phyloP scores from a whole-genome alignment of 2,329 filamentous ascomycete species.

The Lachnellula hyalina region DNA sequence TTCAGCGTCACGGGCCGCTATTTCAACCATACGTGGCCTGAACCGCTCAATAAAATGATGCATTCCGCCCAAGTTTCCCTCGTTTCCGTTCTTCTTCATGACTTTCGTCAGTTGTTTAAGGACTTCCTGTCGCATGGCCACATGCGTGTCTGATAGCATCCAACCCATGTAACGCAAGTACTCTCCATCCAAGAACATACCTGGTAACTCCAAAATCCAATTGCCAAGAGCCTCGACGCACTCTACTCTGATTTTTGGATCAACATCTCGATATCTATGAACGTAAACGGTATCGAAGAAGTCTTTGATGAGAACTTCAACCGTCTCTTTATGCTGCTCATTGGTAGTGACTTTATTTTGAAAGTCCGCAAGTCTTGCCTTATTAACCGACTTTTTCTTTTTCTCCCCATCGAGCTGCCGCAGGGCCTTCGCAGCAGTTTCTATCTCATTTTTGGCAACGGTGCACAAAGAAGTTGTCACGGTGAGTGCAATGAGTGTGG shows the following conservation, averaged over 20 bases:
- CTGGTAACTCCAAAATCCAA: conserved; percentile 83
- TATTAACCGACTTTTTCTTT: conserved; percentile 69
- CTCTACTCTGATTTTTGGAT: conserved; percentile 81
- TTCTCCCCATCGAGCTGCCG: conserved; percentile 75
- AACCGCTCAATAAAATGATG: conserved; percentile 94
- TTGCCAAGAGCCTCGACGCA: conserved; percentile 80
- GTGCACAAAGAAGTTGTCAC: conserved; percentile 74
- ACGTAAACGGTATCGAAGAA: conserved; percentile 92
- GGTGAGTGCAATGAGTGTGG: conserved; percentile 76
- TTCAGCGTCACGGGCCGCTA: conserved; percentile 83
- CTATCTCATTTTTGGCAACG: conserved; percentile 64
- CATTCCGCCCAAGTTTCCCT: conserved; percentile 69
- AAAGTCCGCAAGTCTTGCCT: conserved; percentile 68
- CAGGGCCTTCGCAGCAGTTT: conserved; percentile 68
- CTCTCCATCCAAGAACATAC: conserved; percentile 82
- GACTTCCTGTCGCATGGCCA: conserved; percentile 75
- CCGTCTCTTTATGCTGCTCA: conserved; percentile 46
- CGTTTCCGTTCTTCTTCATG: conserved; percentile 55
- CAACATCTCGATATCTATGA: conserved; percentile 91
- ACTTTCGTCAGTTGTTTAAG: conserved; percentile 76
- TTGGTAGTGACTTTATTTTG: conserved; percentile 59
- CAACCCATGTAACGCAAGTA: conserved; percentile 93
- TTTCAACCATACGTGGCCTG: conserved; percentile 80
- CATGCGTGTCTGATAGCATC: conserved; percentile 80
- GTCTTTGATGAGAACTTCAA: conserved; percentile 67